Evolutionary conservation across 495 filamentous ascomycete species (phyloP), one percentile per base, ranked within the genome.

Genomic region (Astrocystis sublimbata): DNA sequence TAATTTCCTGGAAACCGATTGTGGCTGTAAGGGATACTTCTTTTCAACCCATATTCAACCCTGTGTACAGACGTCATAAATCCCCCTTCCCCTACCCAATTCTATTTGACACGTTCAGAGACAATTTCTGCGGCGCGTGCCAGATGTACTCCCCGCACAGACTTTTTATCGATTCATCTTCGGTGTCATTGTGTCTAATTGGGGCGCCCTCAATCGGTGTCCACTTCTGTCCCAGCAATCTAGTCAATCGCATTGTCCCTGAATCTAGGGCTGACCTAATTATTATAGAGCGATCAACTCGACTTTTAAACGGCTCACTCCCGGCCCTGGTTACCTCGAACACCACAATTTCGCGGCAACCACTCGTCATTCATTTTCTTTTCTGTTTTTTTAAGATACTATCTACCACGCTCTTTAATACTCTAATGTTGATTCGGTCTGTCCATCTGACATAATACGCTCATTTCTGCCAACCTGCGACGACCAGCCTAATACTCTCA

Each of bases 21-120:
- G 78, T 86, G 81, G 83, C 83, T 80, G 85, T 89, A 89, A 88
- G 86, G 81, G 79, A 83, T 79, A 75, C 74, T 71, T 61, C 68
- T 64, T 59, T 68, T 67, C 66, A 30, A 33, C 41, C 63, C 64
- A 54, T 60, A 65, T 28, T 38, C 47, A 58, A 23, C 8, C 47
- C 38, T 45, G 17, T 17, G 45, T 61, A 49, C 58, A 26, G 28
- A 45, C 38, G 47, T 61, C 58, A 61, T 43, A 23, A 21, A 38
- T 54, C 17, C 24, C 6, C 35, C 26, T 33, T 38, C 40, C 35
- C 38, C 26, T 53, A 23, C 4, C 47, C 62, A 58, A 67, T 66
- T 65, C 67, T 68, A 65, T 68, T 68, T 60, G 62, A 69, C 62
- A 64, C 69, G 58, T 60, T 64, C 62, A 63, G 62, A 63, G 65